Percentiles rank a stretch among this genome's conserved stretches.
Conservation (phyloP, 1,284 basidiomycete genomes). For the Tylopilus sp. region DNA sequence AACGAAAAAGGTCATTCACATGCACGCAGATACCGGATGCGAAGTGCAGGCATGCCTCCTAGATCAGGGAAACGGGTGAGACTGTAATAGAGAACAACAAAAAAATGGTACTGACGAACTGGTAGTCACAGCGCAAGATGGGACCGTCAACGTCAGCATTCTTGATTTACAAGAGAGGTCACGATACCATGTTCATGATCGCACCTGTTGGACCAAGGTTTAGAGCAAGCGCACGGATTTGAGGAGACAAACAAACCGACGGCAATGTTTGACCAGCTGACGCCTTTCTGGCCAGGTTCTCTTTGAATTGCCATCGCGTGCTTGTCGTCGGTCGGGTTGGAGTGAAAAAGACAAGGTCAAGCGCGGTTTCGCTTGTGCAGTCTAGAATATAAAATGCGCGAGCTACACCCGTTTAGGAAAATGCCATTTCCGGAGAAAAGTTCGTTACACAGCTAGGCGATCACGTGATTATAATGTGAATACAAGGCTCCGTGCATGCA, state of each 20-base stretch:
- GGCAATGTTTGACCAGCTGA: constrained; percentile 99
- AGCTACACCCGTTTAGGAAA: background rate
- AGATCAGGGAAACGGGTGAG: constrained; percentile 9
- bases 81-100: constrained; percentile 7
- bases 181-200: constrained; percentile 90
- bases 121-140: background rate
- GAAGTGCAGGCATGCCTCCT: constrained; percentile 44
- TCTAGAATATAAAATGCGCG: background rate
- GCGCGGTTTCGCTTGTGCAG: background rate
- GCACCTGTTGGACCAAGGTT: constrained; percentile 55
- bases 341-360: constrained; percentile 18
- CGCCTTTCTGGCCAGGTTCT: constrained; percentile 88
- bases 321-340: constrained; percentile 21
- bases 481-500: constrained; percentile 20
- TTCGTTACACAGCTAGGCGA: background rate
- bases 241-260: constrained; percentile 61
- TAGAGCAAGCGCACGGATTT: constrained; percentile 16
- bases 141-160: constrained; percentile 7
- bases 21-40: background rate
- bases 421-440: constrained; percentile 2
- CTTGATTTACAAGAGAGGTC: background rate
- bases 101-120: constrained; percentile 29
- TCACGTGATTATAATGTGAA: constrained; percentile 13
- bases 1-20: constrained; percentile 7
- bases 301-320: constrained; percentile 68